Conservation (phyloP, 2,329 filamentous ascomycete genomes). For the Mariannaea elegans region DNA sequence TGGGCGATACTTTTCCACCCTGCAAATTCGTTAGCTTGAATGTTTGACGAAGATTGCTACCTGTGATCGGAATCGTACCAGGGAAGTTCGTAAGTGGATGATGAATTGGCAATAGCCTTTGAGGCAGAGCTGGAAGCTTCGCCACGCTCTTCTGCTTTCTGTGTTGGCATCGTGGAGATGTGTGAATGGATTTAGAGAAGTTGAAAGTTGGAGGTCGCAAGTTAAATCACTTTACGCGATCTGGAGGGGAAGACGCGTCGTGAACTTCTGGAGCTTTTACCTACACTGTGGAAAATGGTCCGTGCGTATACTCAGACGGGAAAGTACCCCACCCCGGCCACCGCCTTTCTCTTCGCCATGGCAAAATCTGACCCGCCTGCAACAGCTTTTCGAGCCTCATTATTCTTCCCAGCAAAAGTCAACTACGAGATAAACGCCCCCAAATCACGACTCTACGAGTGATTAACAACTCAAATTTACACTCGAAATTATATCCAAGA, state of each 20-base stretch:
- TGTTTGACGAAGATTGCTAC: neutral
- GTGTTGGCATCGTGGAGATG: conserved; percentile 55
- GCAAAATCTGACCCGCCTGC: conserved; percentile 36
- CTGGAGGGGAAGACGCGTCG: conserved; percentile 45
- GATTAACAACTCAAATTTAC: neutral
- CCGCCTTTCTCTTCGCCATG: conserved; percentile 38
- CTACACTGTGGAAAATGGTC: conserved; percentile 26
- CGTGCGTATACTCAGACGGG: conserved; percentile 34
- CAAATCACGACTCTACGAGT: conserved; percentile 10
- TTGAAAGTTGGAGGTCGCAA: conserved; percentile 15
- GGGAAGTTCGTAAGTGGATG: conserved; percentile 76
- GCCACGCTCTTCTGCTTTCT: conserved; percentile 61
- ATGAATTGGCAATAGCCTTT: conserved; percentile 64
- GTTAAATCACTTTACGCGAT: conserved; percentile 50
- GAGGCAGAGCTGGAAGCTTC: conserved; percentile 69
- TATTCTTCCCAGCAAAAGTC: conserved; percentile 9
- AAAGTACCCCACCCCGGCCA: conserved; percentile 33
- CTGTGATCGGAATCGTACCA: conserved; percentile 62
- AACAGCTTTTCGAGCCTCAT: conserved; percentile 37
- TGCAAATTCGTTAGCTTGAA: conserved; percentile 50
- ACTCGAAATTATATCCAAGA: neutral
- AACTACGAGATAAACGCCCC: conserved; percentile 14
- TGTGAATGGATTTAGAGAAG: conserved; percentile 29
- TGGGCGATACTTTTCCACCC: conserved; percentile 98
- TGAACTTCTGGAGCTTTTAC: conserved; percentile 3